Evolutionary conservation across 345 rosid species (phyloP).

Genomic region (Theobroma cacao): DNA sequence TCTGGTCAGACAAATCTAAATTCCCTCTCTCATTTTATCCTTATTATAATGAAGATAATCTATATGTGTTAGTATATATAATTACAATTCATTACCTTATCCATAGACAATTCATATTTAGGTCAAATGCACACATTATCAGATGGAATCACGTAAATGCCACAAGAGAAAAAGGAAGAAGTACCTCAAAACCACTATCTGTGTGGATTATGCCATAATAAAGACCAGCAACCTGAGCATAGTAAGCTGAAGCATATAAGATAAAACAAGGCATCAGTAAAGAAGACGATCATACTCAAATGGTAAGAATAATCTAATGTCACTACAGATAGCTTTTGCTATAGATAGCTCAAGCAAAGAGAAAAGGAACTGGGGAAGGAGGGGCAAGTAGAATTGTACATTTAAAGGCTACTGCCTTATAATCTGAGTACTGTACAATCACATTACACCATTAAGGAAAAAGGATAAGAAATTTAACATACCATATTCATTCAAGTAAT

Average conservation of each 20-base stretch:
- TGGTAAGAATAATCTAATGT: not conserved
- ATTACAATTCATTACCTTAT: not conserved
- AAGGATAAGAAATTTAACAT: conserved; percentile 19
- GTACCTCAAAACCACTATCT: conserved; percentile 77
- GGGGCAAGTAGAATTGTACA: not conserved
- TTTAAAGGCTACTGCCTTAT: not conserved
- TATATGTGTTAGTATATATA: not conserved
- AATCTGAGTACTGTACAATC: not conserved
- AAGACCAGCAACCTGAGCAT: conserved; percentile 93
- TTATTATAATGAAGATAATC: not conserved
- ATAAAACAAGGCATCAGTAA: not conserved
- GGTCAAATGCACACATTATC: not conserved
- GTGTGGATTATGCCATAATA: conserved; percentile 48
- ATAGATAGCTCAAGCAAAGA: not conserved
- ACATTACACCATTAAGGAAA: not conserved
- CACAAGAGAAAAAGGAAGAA: not conserved
- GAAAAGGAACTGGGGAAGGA: not conserved
- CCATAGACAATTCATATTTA: not conserved
- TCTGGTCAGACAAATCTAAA: not conserved
- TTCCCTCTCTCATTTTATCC: not conserved
- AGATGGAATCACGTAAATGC: not conserved
- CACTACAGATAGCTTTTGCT: not conserved
- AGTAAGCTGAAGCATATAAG: conserved; percentile 64
- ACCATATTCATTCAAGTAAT: conserved; percentile 97
- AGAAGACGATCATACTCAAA: conserved; percentile 8